phyloP scores from a whole-genome alignment of 495 filamentous ascomycete genomes.

The Penicillium crystallinum region DNA sequence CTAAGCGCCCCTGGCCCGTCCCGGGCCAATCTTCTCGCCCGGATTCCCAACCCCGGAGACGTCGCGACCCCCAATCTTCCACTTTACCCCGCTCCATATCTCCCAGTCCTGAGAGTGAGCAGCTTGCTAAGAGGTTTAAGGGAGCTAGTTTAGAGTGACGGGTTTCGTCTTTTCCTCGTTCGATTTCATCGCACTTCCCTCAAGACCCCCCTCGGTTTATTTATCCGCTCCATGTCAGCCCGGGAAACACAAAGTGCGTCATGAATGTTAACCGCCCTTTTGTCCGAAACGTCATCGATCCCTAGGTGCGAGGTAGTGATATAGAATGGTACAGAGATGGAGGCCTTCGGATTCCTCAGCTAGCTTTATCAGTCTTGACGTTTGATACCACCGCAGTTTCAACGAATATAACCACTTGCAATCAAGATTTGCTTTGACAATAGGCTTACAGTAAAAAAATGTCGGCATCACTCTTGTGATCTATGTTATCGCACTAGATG shows the following conservation, averaged over 20 bases:
- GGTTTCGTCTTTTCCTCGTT: slow-evolving; percentile 9
- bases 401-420: not conserved
- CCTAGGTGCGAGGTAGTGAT: not conserved
- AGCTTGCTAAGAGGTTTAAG: slow-evolving; percentile 98
- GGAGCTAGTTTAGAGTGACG: slow-evolving; percentile 83
- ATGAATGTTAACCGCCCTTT: not conserved
- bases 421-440: not conserved
- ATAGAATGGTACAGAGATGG: not conserved
- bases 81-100: slow-evolving; percentile 34
- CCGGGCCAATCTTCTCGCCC: slow-evolving; percentile 35
- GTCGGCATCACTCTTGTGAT: too few relatives aligned
- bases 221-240: not conserved
- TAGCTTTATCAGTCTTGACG: not conserved
- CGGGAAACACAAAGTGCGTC: not conserved
- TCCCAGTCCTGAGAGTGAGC: slow-evolving; percentile 54
- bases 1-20: slow-evolving; percentile 65
- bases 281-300: not conserved
- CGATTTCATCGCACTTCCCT: slow-evolving; percentile 5
- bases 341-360: not conserved
- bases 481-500: too few relatives aligned
- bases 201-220: not conserved
- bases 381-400: not conserved
- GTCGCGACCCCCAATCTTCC: slow-evolving; percentile 22
- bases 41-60: slow-evolving; percentile 29
- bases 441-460: too few relatives aligned